Percentiles rank a stretch among this genome's conserved stretches.
Conservation (phyloP, 192 early-diverging fungal species). For the Backusella tarrabulga region DNA sequence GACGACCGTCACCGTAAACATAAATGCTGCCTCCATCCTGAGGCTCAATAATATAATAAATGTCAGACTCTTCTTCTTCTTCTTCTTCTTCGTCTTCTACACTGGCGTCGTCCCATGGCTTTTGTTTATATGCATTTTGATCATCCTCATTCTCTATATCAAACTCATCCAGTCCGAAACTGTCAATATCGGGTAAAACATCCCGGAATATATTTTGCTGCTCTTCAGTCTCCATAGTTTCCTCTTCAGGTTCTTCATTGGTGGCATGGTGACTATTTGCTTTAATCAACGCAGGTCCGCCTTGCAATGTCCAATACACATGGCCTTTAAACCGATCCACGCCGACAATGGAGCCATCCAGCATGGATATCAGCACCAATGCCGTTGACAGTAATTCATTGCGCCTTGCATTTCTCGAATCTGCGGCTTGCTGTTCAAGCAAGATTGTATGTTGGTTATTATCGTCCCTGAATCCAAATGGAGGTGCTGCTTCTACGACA, state of each 20-base stretch:
- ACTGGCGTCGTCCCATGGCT: background rate
- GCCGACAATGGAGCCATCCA: slow-evolving; percentile 74
- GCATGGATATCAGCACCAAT: slow-evolving; percentile 62
- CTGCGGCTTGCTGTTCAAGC: background rate
- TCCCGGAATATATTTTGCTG: background rate
- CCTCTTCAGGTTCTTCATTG: background rate
- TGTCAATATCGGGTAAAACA: background rate
- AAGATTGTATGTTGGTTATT: background rate
- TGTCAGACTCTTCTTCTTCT: slow-evolving; percentile 26
- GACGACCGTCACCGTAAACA: slow-evolving; percentile 47
- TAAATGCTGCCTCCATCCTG: slow-evolving; percentile 66
- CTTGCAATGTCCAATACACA: slow-evolving; percentile 56
- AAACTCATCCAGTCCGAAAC: background rate
- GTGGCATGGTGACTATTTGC: slow-evolving; percentile 6
- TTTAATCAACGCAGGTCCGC: slow-evolving; percentile 45
- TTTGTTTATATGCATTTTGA: background rate
- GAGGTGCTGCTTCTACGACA: background rate
- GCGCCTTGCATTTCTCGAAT: background rate
- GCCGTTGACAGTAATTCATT: background rate
- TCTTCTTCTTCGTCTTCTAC: background rate
- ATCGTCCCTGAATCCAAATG: background rate
- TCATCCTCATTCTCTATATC: background rate
- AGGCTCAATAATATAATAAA: slow-evolving; percentile 74
- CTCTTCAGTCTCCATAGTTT: background rate
- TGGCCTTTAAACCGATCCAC: slow-evolving; percentile 52